phyloP scores from a whole-genome alignment of 2,329 filamentous ascomycete species.

The Epichloe typhina region DNA sequence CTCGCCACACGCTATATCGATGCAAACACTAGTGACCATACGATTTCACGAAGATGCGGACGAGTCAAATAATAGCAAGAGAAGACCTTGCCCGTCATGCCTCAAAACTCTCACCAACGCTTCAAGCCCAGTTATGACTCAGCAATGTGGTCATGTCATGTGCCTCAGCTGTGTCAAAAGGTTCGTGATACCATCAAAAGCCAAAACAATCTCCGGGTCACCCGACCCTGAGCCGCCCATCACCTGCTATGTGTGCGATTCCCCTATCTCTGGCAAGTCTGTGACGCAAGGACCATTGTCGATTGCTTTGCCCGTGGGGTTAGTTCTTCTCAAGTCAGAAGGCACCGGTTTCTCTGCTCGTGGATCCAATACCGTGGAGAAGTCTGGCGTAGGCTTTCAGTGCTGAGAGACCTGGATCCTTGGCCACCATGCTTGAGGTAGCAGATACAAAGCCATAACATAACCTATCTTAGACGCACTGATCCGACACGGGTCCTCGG shows the following conservation, averaged over 20 bases:
- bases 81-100: slow-evolving; percentile 65
- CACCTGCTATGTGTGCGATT: slow-evolving; percentile 76
- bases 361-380: slow-evolving; percentile 73
- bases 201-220: slow-evolving; percentile 14
- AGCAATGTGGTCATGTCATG: slow-evolving; percentile 82
- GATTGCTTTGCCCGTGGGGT: slow-evolving; percentile 50
- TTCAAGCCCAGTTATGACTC: slow-evolving; percentile 68
- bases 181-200: slow-evolving; percentile 55
- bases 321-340: slow-evolving; percentile 71
- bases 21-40: slow-evolving; percentile 65
- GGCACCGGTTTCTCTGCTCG: slow-evolving; percentile 86
- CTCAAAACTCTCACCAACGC: slow-evolving; percentile 71
- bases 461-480: not conserved
- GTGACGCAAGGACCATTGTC: slow-evolving; percentile 29
- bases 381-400: slow-evolving; percentile 67
- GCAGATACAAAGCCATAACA: not conserved
- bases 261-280: slow-evolving; percentile 47
- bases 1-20: slow-evolving; percentile 58
- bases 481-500: not conserved
- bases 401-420: slow-evolving; percentile 35
- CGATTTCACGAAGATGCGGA: slow-evolving; percentile 60
- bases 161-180: slow-evolving; percentile 75
- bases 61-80: slow-evolving; percentile 28
- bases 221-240: slow-evolving; percentile 32
- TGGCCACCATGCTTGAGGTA: not conserved